Evolutionary conservation across 495 filamentous ascomycete genomes (phyloP), one percentile per base, ranked within the genome.

Genomic region (Aspergillus heteromorphus): DNA sequence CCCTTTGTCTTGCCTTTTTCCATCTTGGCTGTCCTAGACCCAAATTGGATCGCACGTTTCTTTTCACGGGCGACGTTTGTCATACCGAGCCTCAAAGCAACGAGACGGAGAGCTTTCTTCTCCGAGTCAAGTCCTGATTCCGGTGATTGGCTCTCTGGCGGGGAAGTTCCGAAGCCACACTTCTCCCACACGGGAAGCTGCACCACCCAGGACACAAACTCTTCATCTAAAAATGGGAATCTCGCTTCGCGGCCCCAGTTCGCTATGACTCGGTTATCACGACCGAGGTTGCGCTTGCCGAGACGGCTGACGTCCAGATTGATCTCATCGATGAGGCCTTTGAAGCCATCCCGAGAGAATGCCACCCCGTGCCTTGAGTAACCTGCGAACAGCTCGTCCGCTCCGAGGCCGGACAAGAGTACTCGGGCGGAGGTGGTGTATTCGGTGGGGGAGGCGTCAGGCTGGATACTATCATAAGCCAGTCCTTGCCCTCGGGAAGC

Each of bases 311-410:
- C 85, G 56, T 99, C 93, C 1, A 97, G 78, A 49, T 91, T 77
- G 7, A 99, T 85, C 67, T 97, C 92, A 1, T 87, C 81, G 9
- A 93, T 71, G 0, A 99, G 80, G 1, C 85, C 89, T 4, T 68
- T 48, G 61, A 87, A 89, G 0, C 89, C 85, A 21, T 69, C 64
- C 0, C 83, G 79, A 13, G 76, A 70, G 61, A 87, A 96, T 1
- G 92, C 89, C 5, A 84, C 80, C 1, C 84, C 81, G 58, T 99
- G 93, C 2, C 93, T 84, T 10, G 83, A 83, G 62, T 99, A 99
- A 5, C 93, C 93, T 17, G 86, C 93, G 57, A 99, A 95, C 2
- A 99, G 84, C 69, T 99, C 93, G 65, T 99, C 93, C 4, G 93
- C 93, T 2, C 93, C 93, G 7, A 99, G 83, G 8, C 93, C 93